These are phyloP conservation scores for Geotrichum restrictum DNA, from an alignment of 1,139 yeast species.

Conservation along the genomic window DNA sequence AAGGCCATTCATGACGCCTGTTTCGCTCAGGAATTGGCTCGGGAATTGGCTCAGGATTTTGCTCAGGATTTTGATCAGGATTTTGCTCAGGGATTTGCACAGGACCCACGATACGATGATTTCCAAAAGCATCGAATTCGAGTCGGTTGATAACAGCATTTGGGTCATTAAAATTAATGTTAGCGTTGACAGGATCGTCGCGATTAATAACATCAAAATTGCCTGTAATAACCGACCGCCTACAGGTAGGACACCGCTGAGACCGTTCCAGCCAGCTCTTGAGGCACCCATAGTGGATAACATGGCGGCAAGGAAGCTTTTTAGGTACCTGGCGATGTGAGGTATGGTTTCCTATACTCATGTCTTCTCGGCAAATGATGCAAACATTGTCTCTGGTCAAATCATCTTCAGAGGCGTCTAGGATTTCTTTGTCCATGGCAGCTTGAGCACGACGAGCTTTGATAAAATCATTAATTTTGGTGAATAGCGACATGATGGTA, in stretches of 20 bases:
- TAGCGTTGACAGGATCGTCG: background rate
- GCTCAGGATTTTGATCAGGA: background rate
- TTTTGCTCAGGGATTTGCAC: too few species aligned
- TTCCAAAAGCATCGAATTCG: too few species aligned
- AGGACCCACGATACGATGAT: too few species aligned
- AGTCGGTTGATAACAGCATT: too few species aligned
- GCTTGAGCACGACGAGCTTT: constrained; percentile 59
- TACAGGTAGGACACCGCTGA: constrained; percentile 86
- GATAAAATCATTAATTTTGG: constrained; percentile 51
- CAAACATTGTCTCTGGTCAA: constrained; percentile 61
- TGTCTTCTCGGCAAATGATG: constrained; percentile 81
- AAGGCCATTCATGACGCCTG: too few species aligned
- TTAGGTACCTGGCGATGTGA: constrained; percentile 59
- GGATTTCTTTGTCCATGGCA: constrained; percentile 59
- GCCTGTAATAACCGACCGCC: constrained; percentile 57
- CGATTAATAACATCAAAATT: background rate
- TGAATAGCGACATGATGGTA: constrained; percentile 49
- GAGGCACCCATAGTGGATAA: constrained; percentile 83
- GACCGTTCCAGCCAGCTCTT: constrained; percentile 92
- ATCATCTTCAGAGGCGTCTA: constrained; percentile 58
- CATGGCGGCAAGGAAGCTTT: constrained; percentile 77
- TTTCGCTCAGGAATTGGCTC: background rate
- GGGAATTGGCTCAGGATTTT: too few species aligned
- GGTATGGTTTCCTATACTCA: constrained; percentile 45
- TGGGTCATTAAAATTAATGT: too few species aligned